These are phyloP conservation scores for Orobanche coerulescens DNA, from an alignment of 257 asterid genomes.

Conservation along the genomic window DNA sequence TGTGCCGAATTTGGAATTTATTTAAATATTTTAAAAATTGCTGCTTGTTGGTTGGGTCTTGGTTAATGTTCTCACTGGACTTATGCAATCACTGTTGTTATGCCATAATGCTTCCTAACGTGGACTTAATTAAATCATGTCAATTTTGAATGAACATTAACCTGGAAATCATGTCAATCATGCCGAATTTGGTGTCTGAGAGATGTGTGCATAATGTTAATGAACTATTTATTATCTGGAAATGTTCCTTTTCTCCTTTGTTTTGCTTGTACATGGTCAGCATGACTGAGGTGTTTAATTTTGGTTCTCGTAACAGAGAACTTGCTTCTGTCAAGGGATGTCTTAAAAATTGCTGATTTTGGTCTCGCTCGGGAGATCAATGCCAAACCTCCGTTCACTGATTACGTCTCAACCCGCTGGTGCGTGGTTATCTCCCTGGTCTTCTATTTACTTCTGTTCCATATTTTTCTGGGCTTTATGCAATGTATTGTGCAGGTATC, in stretches of 20 bases:
- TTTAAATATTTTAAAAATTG: neutral
- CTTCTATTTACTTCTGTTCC: slow-evolving; percentile 5
- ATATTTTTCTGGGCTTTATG: neutral
- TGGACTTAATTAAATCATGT: neutral
- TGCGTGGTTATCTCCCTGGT: slow-evolving; percentile 29
- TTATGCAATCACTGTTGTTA: too few species aligned
- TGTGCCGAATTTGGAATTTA: neutral
- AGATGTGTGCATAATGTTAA: neutral
- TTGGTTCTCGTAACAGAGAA: slow-evolving; percentile 44
- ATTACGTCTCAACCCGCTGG: slow-evolving; percentile 98
- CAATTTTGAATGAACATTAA: neutral
- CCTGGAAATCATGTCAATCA: neutral
- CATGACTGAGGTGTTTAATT: neutral
- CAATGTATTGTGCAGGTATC: slow-evolving; percentile 55
- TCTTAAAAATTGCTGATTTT: slow-evolving; percentile 84
- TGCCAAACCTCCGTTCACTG: slow-evolving; percentile 85
- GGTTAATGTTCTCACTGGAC: neutral
- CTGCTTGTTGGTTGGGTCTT: neutral
- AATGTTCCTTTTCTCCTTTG: neutral
- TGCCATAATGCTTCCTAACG: slow-evolving; percentile 1
- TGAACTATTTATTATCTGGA: neutral
- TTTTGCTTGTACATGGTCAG: neutral
- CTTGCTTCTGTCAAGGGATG: slow-evolving; percentile 76
- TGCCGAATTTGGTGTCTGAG: neutral
- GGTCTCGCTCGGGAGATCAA: slow-evolving; percentile 97